Conservation (phyloP, 2,329 filamentous ascomycete species). For the Hypocreales sp. region DNA sequence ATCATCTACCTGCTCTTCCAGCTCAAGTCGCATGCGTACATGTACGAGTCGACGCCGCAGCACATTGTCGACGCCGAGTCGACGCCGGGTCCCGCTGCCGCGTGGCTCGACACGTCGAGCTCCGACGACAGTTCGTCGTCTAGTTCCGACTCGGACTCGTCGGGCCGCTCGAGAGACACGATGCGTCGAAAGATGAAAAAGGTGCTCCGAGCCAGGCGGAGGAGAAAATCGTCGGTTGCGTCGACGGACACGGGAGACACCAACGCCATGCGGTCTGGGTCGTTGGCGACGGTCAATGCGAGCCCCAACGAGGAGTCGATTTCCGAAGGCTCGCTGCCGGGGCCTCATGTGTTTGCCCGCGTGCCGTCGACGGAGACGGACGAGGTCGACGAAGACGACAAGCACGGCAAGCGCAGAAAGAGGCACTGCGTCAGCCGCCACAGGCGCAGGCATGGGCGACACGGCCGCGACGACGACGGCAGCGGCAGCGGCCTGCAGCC, state of each 20-base stretch:
- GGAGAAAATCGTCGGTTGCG: conserved; percentile 62
- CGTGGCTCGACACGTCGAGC: conserved; percentile 61
- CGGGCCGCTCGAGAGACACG: conserved; percentile 39
- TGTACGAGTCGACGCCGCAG: conserved; percentile 86
- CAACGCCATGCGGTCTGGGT: conserved; percentile 21
- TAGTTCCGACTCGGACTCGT: conserved; percentile 53
- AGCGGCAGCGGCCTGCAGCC: conserved; percentile 12
- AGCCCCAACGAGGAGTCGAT: conserved; percentile 19
- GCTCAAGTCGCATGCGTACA: conserved; percentile 79
- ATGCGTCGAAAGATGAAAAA: conserved; percentile 63
- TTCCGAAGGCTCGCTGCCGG: conserved; percentile 22
- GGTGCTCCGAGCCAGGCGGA: conserved; percentile 54
- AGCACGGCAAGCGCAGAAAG: conserved; percentile 16
- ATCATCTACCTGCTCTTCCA: conserved; percentile 76
- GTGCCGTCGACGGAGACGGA: conserved; percentile 20
- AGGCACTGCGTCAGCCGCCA: conserved; percentile 18
- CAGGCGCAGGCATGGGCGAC: conserved; percentile 19
- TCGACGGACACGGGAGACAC: conserved; percentile 41
- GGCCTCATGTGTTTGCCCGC: conserved; percentile 18
- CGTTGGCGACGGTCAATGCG: conserved; percentile 21
- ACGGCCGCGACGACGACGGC: conserved; percentile 13
- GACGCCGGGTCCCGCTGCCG: conserved; percentile 68
- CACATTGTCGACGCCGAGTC: conserved; percentile 86
- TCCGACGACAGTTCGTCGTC: conserved; percentile 40
- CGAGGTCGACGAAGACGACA: conserved; percentile 32